Conservation (phyloP, 176 grass and related monocot species). For the Themeda triandra region DNA sequence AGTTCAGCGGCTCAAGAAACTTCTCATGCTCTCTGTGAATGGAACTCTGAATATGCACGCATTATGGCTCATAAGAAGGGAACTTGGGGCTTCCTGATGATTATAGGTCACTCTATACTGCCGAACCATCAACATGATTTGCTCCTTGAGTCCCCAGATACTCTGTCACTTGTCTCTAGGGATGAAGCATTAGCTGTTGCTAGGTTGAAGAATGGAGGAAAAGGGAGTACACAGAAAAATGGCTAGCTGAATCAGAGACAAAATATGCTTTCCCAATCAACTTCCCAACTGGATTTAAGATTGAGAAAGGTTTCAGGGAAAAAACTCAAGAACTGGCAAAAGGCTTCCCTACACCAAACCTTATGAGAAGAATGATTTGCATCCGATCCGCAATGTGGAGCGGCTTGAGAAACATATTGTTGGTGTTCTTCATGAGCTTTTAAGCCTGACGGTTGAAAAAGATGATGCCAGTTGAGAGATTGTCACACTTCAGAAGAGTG, state of each 20-base stretch:
- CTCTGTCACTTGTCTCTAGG: slow-evolving; percentile 37
- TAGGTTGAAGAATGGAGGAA: slow-evolving; percentile 63
- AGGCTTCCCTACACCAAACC: slow-evolving; percentile 56
- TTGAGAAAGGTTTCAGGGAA: slow-evolving; percentile 51
- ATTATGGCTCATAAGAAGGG: too few species aligned
- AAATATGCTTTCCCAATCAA: slow-evolving; percentile 62
- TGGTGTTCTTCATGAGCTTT: slow-evolving; percentile 61
- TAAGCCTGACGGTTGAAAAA: slow-evolving; percentile 50
- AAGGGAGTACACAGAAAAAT: slow-evolving; percentile 65
- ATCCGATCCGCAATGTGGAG: slow-evolving; percentile 21
- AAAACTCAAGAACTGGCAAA: slow-evolving; percentile 62
- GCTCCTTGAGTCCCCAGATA: too few species aligned
- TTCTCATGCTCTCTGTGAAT: too few species aligned
- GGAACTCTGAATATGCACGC: too few species aligned
- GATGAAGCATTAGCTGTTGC: slow-evolving; percentile 45
- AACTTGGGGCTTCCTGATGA: too few species aligned
- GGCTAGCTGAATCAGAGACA: slow-evolving; percentile 48
- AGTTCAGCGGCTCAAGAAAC: too few species aligned
- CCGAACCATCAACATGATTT: too few species aligned
- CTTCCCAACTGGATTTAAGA: slow-evolving; percentile 58
- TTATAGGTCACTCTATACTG: too few species aligned
- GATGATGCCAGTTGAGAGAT: slow-evolving; percentile 52
- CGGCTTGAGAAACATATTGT: slow-evolving; percentile 55
- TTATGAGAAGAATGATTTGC: slow-evolving; percentile 42
- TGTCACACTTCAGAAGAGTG: slow-evolving; percentile 52